Base-by-base conservation (phyloP, 2,329 filamentous ascomycete species). In the Coniella vitis region DNA sequence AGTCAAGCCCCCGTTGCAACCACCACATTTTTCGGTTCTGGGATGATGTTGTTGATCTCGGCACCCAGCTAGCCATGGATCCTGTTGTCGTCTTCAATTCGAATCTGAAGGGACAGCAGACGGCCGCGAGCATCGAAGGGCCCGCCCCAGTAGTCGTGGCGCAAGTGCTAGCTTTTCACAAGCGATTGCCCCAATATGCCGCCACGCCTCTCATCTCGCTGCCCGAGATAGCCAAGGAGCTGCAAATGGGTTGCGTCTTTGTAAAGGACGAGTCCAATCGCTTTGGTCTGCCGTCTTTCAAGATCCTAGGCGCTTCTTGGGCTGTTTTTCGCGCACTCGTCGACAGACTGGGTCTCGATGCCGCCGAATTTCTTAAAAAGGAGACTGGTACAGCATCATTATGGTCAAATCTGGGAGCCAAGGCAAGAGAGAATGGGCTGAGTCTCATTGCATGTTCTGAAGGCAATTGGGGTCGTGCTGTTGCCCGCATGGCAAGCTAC, bases 301-400 rank as follows among this genome's bases (percentile, higher is more conserved):
- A 93, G 64, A 86, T 90, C 38, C 74, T 90, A 0, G 87, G 87
- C 17, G 86, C 87, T 1, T 86, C 83, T 1, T 91, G 85, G 85
- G 85, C 78, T 0, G 73, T 78, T 3, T 83, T 79, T 56, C 74
- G 76, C 7, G 78, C 82, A 13, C 59, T 87, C 7, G 60, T 68
- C 0, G 59, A 65, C 1, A 62, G 66, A 7, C 63, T 81, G 0
- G 62, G 60, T 2, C 63, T 81, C 17, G 48, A 42, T 12, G 25
- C 35, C 2, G 12, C n/a, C 2, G 36, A 20, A 4, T 45, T 45
- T 14, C 20, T 44, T 19, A 22, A 48, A n/a, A 17, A 29, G 7
- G 7, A 14, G 12, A 13, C 7, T 19, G 34, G n/a, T 8, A 14
- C 32, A n/a, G 12, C 34, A 31, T 2, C n/a, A 8, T 36, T 43